Conservation (phyloP, 2,329 filamentous ascomycete genomes). For the Xylaria sp. region DNA sequence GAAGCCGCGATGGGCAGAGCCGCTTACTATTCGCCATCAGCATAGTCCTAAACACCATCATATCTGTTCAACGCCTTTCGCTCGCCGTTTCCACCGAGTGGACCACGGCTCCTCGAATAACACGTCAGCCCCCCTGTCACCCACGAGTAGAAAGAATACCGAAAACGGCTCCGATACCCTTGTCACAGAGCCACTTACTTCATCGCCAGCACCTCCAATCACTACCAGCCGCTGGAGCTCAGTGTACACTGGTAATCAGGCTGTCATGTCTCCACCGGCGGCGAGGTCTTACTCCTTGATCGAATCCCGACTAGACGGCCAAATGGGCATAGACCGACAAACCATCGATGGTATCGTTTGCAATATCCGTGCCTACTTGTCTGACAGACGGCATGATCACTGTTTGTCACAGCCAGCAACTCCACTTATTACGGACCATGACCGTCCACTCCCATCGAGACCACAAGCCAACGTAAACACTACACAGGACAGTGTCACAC, state of each 20-base stretch:
- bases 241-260: conserved; percentile 4
- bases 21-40: conserved; percentile 7
- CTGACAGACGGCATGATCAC: conserved; percentile 21
- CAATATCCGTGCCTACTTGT: conserved; percentile 33
- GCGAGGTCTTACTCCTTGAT: conserved; percentile 2
- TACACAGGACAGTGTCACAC: neutral
- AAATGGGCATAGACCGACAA: conserved; percentile 16
- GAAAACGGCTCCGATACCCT: neutral
- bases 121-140: conserved; percentile 13
- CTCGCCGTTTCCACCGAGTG: conserved; percentile 8
- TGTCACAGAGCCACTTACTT: conserved; percentile 1
- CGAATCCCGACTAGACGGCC: conserved; percentile 2
- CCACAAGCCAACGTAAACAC: neutral
- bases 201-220: conserved; percentile 15
- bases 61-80: conserved; percentile 15
- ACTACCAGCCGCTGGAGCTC: conserved; percentile 19
- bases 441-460: conserved; percentile 1
- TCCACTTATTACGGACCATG: conserved; percentile 7
- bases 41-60: conserved; percentile 13
- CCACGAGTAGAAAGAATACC: neutral
- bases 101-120: conserved; percentile 14
- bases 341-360: conserved; percentile 29
- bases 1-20: conserved; percentile 10
- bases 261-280: conserved; percentile 2
- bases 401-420: conserved; percentile 4